A percentile compares a stretch with the other conserved stretches of the same genome.
Conservation (phyloP, 1,284 basidiomycete genomes). For the Ustilago loliicola region DNA sequence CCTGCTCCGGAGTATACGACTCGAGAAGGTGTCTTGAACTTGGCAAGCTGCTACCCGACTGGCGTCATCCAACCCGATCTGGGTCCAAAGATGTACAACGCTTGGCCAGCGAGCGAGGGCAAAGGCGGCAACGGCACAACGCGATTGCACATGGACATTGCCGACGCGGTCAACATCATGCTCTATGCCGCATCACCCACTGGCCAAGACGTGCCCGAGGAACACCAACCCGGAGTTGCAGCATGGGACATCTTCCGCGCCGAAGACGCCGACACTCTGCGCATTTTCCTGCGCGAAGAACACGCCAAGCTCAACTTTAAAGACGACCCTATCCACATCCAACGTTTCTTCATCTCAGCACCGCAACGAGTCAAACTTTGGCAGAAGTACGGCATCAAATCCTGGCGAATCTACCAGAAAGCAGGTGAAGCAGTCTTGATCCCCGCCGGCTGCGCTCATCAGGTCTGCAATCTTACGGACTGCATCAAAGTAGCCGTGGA, state of each 20-base stretch:
- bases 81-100: slow-evolving; percentile 77
- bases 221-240: slow-evolving; percentile 78
- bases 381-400: slow-evolving; percentile 79
- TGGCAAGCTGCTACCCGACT: slow-evolving; percentile 84
- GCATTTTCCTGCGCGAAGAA: slow-evolving; percentile 78
- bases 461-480: slow-evolving; percentile 88
- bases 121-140: slow-evolving; percentile 84
- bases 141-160: slow-evolving; percentile 94
- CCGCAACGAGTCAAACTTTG: slow-evolving; percentile 79
- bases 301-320: slow-evolving; percentile 67
- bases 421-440: slow-evolving; percentile 96
- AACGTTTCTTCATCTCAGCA: slow-evolving; percentile 86
- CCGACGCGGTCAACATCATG: slow-evolving; percentile 92
- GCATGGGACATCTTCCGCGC: slow-evolving; percentile 92
- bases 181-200: slow-evolving; percentile 43
- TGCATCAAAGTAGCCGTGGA: slow-evolving; percentile 97
- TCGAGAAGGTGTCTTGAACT: slow-evolving; percentile 86
- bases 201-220: slow-evolving; percentile 38
- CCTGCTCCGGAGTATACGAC: slow-evolving; percentile 90
- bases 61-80: slow-evolving; percentile 89
- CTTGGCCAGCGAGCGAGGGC: slow-evolving; percentile 67
- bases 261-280: slow-evolving; percentile 83
- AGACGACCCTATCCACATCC: slow-evolving; percentile 89
- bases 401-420: slow-evolving; percentile 86
- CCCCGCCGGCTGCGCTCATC: slow-evolving; percentile 93